Evolutionary conservation across 2,329 filamentous ascomycete genomes (phyloP).

Genomic region (Aspergillus nomiae): DNA sequence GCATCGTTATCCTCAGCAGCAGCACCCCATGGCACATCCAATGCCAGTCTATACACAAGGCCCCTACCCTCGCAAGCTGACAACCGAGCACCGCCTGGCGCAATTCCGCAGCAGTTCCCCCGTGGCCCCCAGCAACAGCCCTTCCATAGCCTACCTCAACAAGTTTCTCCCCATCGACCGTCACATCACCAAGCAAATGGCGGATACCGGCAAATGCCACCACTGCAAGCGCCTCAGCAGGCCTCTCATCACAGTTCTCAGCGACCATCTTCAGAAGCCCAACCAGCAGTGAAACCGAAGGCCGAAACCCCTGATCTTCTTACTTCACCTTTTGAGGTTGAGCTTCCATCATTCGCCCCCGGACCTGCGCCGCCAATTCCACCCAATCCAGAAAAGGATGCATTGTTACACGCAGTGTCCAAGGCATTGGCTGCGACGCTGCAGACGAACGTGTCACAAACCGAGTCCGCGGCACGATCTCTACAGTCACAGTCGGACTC

Average conservation of each 20-base stretch:
- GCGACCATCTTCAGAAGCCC: constrained; percentile 22
- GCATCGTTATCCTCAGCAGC: constrained; percentile 18
- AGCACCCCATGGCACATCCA: constrained; percentile 16
- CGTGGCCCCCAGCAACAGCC: constrained; percentile 25
- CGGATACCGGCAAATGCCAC: constrained; percentile 33
- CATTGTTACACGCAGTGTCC: constrained; percentile 75
- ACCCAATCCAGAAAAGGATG: constrained; percentile 93
- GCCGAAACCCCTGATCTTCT: constrained; percentile 58
- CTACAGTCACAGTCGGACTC: constrained; percentile 78
- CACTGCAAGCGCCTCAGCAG: constrained; percentile 18
- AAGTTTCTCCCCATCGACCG: constrained; percentile 26
- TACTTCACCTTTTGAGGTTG: constrained; percentile 63
- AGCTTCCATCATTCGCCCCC: constrained; percentile 51
- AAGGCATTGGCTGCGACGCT: constrained; percentile 69
- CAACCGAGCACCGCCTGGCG: constrained; percentile 16
- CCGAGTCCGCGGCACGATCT: constrained; percentile 71
- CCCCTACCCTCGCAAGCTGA: constrained; percentile 15
- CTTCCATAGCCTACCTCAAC: constrained; percentile 20
- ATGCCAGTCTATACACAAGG: constrained; percentile 20
- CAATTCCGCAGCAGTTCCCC: constrained; percentile 4
- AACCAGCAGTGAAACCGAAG: constrained; percentile 29
- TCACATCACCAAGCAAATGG: constrained; percentile 26
- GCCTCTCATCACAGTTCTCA: constrained; percentile 24
- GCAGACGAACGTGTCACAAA: constrained; percentile 69
- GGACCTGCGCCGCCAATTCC: constrained; percentile 79